phyloP scores from a whole-genome alignment of 805 yeast species.

The Dipodascus albidus region DNA sequence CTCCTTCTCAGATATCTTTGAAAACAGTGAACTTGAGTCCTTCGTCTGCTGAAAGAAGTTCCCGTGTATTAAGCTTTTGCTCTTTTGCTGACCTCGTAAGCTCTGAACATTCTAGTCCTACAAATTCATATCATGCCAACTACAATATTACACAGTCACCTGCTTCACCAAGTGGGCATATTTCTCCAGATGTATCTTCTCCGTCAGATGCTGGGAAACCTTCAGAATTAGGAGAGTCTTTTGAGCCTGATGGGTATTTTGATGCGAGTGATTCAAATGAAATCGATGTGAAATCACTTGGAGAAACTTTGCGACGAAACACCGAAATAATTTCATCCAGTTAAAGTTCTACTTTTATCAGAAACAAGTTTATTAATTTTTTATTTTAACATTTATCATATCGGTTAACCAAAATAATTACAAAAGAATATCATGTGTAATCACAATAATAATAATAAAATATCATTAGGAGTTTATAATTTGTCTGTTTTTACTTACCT shows the following conservation, averaged over 20 bases:
- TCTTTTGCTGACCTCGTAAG: conserved; percentile 73
- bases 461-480: too few relatives aligned
- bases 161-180: too few relatives aligned
- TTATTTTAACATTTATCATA: too few relatives aligned
- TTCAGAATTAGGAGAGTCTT: conserved; percentile 4
- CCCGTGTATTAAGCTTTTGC: conserved; percentile 36
- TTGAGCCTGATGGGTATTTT: conserved; percentile 4
- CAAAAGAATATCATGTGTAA: too few relatives aligned
- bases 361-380: not conserved
- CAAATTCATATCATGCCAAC: not conserved
- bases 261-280: not conserved
- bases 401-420: too few relatives aligned
- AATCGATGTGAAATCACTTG: conserved; percentile 9
- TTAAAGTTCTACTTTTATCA: not conserved
- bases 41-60: not conserved
- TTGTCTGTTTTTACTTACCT: too few relatives aligned
- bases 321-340: not conserved
- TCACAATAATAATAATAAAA: too few relatives aligned
- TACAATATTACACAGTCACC: not conserved
- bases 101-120: conserved; percentile 33
- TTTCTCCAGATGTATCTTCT: conserved; percentile 3
- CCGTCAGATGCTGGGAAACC: conserved; percentile 4
- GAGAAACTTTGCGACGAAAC: conserved; percentile 15
- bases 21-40: not conserved
- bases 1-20: not conserved